These are phyloP conservation scores for Trichoderma asperelloides DNA, from an alignment of 495 filamentous ascomycete species.

Conservation along the genomic window DNA sequence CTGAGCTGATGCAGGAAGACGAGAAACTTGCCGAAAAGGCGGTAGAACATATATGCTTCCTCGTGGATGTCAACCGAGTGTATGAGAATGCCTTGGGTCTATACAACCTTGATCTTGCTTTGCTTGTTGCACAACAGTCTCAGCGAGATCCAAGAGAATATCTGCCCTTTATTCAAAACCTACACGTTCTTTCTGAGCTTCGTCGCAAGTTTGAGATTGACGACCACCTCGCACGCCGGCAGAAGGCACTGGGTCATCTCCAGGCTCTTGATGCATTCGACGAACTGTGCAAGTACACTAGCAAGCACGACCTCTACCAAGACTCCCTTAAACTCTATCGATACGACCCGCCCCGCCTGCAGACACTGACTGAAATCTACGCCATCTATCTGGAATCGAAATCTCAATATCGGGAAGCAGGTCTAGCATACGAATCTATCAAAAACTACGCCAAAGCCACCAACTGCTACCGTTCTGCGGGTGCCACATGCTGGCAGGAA, in stretches of 20 bases:
- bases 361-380: conserved; percentile 61
- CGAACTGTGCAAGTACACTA: conserved; percentile 64
- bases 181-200: conserved; percentile 61
- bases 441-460: conserved; percentile 59
- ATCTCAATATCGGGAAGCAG: conserved; percentile 76
- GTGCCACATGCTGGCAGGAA: conserved; percentile 70
- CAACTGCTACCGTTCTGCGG: conserved; percentile 69
- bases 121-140: conserved; percentile 89
- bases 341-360: conserved; percentile 53
- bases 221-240: conserved; percentile 64
- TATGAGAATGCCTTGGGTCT: conserved; percentile 85
- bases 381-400: conserved; percentile 65
- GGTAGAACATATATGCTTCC: conserved; percentile 92
- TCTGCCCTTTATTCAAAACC: conserved; percentile 80
- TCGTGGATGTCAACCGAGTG: conserved; percentile 86
- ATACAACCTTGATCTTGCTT: conserved; percentile 81
- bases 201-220: conserved; percentile 78
- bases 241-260: conserved; percentile 72
- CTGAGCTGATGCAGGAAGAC: conserved; percentile 58
- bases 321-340: conserved; percentile 74
- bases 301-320: conserved; percentile 71
- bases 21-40: conserved; percentile 68
- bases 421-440: conserved; percentile 82
- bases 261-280: conserved; percentile 55
- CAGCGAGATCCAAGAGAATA: conserved; percentile 96